Evolutionary conservation across 2,329 filamentous ascomycete genomes (phyloP).

Genomic region (Sarocladiaceae sp.): DNA sequence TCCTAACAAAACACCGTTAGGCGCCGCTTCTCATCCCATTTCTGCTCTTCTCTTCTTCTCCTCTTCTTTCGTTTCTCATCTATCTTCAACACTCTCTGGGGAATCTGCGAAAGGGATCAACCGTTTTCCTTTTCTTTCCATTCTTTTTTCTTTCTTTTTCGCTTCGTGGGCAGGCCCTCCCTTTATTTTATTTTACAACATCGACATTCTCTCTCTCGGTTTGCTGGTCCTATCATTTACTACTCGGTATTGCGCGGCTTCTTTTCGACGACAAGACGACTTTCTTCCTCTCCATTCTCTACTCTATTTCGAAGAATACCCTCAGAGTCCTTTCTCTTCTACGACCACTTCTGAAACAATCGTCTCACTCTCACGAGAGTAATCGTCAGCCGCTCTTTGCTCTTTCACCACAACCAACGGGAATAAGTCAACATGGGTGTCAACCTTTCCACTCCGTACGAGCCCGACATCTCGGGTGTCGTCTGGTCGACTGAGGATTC

Average conservation of each 20-base stretch:
- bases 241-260: background rate
- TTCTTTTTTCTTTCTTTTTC: conserved; percentile 7
- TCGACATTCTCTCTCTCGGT: background rate
- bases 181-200: background rate
- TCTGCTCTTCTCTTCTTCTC: conserved; percentile 1
- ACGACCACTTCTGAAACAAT: background rate
- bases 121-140: conserved; percentile 1
- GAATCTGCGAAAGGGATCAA: background rate
- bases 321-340: background rate
- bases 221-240: background rate
- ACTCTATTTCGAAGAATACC: background rate
- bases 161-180: conserved; percentile 2
- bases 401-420: background rate
- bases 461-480: conserved; percentile 32
- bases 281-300: background rate
- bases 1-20: no score
- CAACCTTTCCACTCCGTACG: conserved; percentile 33
- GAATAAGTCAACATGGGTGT: conserved; percentile 28
- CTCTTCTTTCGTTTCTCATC: background rate
- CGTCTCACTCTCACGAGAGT: background rate
- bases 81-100: background rate
- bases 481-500: conserved; percentile 27
- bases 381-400: no score
- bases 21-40: conserved; percentile 8
- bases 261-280: background rate